phyloP scores from a whole-genome alignment of 2,329 filamentous ascomycete species.

The Byssochlamys sp. region DNA sequence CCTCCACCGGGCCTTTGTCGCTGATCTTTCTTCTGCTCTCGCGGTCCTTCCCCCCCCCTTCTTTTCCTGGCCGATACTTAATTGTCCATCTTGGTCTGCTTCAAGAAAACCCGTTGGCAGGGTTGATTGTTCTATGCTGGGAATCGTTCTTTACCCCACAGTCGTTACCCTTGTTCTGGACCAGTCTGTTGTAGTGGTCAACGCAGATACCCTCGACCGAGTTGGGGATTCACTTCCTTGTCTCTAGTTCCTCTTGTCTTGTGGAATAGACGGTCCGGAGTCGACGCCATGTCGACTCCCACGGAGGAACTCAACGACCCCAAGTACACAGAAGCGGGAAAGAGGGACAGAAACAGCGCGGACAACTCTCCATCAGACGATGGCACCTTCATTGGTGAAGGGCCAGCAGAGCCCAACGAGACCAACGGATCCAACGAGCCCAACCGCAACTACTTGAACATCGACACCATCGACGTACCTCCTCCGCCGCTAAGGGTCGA shows the following conservation, averaged over 20 bases:
- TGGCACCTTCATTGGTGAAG: conserved; percentile 21
- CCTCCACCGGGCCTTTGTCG: background rate
- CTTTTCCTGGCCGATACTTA: background rate
- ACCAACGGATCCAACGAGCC: background rate
- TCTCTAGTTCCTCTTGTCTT: background rate
- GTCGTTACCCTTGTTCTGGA: background rate
- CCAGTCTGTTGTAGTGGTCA: background rate
- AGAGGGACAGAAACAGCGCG: conserved; percentile 11
- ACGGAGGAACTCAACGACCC: conserved; percentile 19
- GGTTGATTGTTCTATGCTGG: background rate
- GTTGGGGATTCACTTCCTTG: background rate
- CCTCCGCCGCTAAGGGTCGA: conserved; percentile 7
- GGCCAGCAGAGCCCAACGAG: conserved; percentile 3
- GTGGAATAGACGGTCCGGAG: conserved; percentile 8
- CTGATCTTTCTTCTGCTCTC: background rate
- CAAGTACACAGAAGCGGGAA: conserved; percentile 18
- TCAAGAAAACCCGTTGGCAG: background rate
- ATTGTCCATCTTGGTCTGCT: background rate
- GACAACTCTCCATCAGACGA: conserved; percentile 23
- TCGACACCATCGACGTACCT: conserved; percentile 18
- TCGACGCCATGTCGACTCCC: conserved; percentile 27
- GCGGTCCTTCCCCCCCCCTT: background rate
- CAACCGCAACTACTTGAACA: conserved; percentile 10
- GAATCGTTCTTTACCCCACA: background rate
- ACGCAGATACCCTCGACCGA: background rate